Evolutionary conservation across 208 protist species (phyloP), one percentile per base, ranked within the genome.

Genomic region (Trypanosoma cruzi): DNA sequence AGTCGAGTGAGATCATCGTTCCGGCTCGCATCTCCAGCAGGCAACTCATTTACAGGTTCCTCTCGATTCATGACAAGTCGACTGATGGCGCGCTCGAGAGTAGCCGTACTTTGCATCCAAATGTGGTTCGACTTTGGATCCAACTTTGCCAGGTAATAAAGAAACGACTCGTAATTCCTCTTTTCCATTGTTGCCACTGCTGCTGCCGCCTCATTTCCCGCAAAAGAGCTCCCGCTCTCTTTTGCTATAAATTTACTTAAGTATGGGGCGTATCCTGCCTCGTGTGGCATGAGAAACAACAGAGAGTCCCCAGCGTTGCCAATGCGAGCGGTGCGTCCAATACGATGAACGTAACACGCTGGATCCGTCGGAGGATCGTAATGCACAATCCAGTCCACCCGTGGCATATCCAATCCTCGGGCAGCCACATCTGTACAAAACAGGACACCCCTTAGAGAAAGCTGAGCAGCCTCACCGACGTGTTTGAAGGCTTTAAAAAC

Each of bases 1-100:
- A 90, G 85, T 55, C 96, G 92, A 72, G 97, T 83, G 13, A 99
- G 82, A 70, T 99, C 99, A 80, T 99, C 99, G 75, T 98, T 98
- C 73, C 90, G 88, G 34, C 70, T 77, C 11, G 97, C 77, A 0
- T 98, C 71, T 44, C 68, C 56, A 20, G 56, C 44, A 26, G 13
- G 20, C 2, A 13, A 24, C 26, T 36, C 37, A n/a, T 49, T 22
- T 28, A 28, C 18, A 55, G 28, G 18, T 67, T 46, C 52, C 57
- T 73, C 53, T 34, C 64, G 34, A 18, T 77, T 80, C 89, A 93
- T 93, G 18, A 89, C 89, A 29, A 90, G 74, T 13, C 77, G 74
- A 32, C 93, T 91, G 74, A 99, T 98, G 34, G 98, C 90, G 75
- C 98, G 84, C 65, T 92, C 81, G 50, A 97, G 80, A 53, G 85